Evolutionary conservation across 257 asterid species (phyloP), one percentile per base, ranked within the genome.

Genomic region (Solanum commersonii): DNA sequence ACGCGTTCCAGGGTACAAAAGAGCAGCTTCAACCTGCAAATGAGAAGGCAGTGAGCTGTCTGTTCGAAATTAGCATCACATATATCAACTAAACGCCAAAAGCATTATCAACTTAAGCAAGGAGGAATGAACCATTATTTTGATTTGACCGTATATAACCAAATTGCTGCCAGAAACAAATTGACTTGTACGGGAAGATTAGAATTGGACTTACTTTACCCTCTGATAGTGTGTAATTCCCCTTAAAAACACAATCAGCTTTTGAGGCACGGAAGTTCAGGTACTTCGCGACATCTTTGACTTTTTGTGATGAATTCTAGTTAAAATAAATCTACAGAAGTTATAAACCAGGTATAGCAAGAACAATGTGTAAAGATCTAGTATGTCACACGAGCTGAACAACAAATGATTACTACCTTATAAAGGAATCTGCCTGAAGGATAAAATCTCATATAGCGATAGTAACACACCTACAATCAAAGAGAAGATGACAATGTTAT

Each of bases 371-470:
- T 18, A 49, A 29, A 49, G 85, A 82, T 49, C 70, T 59, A 37
- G 83, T 78, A 76, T 29, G 59, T n/a, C 74, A 77, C 60, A 84
- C 31, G 31, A 44, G 34, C 38, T 59, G 73, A 90, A 84, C 42
- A 83, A 88, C 29, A 29, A 68, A 85, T 40, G 63, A 87, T 40
- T 40, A 87, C 23, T 87, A 97, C 99, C 99, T 97, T 95, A 86
- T 97, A 96, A 46, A 96, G 95, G 88, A 97, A 97, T 90, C 96
- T 96, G 83, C 99, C 99, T 86, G 99, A 96, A 85, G 98, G 95
- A 93, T 95, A 97, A 92, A 97, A 96, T 89, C 98, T 91, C 93
- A 97, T 44, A 93, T 97, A 97, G 79, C 99, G 97, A 92, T 68
- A 97, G 91, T 97, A 97, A 93, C 99, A 96, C 68, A 97, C 99